Evolutionary conservation across 192 early-diverging fungal genomes (phyloP), one percentile per base, ranked within the genome.

Genomic region (Coemansia sp.): DNA sequence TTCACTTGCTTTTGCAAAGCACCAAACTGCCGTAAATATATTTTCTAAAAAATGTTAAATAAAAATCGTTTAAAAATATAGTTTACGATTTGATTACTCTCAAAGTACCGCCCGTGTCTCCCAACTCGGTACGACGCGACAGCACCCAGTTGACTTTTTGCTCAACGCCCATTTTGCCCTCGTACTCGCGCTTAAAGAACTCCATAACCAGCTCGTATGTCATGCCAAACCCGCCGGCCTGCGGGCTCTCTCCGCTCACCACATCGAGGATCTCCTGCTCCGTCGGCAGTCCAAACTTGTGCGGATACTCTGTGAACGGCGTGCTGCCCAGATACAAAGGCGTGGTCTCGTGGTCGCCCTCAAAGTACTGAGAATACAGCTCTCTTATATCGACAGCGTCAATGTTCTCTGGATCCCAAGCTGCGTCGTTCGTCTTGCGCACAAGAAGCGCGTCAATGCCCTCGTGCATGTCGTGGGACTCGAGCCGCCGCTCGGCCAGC

Each of bases 391-490:
- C 64, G 8, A 89, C 82, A 0, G 73, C 75, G 4, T 69, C 72
- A 15, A 92, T 49, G 2, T 78, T 70, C 0, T 84, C 48, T 1
- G 93, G 93, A 7, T 88, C 59, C 95, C 96, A 99, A 56, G 83
- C 40, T 3, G 94, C 48, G 26, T 72, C 64, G 4, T 68, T 60
- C 18, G 78, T 64, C 60, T 93, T 92, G 61, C 86, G 79, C 38
- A 96, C 79, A 61, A 99, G 80, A 25, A 83, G 70, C 14, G 90
- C 87, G 12, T 68, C 88, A 0, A 98, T 94, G 12, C 97, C 96
- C 84, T 95, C 93, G 44, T 82, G 68, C 66, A 99, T 94, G 70
- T 99, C 96, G 49, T 85, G 86, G 2, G 82, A 86, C 11, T 50
- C 70, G 57, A 98, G 75, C 47, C 91, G 91, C 63, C 86, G 85